Base-by-base conservation (phyloP, 768 basidiomycete species). In the Trametes elegans region DNA sequence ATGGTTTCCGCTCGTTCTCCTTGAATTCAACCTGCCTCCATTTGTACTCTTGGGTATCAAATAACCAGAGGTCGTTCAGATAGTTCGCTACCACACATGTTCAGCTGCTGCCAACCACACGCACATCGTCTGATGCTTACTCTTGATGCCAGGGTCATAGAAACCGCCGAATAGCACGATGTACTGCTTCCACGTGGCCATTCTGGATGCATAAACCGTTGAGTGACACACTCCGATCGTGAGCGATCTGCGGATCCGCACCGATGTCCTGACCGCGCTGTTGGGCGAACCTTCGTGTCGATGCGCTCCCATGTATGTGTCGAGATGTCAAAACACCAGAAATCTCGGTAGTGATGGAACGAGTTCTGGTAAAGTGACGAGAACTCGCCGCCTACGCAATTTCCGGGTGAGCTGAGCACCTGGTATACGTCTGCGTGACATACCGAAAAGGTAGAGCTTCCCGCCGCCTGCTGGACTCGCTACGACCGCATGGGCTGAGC, bases 121-220 rank as follows among this genome's bases (percentile, higher is more conserved):
- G 10, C 2, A 16, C 7, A 23, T 2, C 1, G 7, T 23, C 5
- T 21, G 3, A 24, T 58, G 63, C 81, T 43, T 62, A 90, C 90
- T 95, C 39, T 82, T 83, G 42, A 89, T 73, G 2, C 93, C 93
- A 2, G 90, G 88, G 65, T 95, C 92, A 59, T 90, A 87, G 68
- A 95, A 95, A 1, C 93, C 93, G 5, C 93, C 94, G 65, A 95
- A 97, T 0, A 96, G 75, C 32, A 95, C 78, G 24, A 95, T 80
- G 51, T 79, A 83, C 48, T 95, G 88, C 66, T 95, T 96, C 90
- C 90, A 96, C 39, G 88, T 73, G 0, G 87, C 87, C 90, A 94
- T 93, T 31, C 90, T 90, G 43, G 24, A n/a, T 24, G 18, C 29
- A 19, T 55, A 32, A 26, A 40, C n/a, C n/a, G 26, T 21, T 28